These are phyloP conservation scores for Echium plantagineum DNA, from an alignment of 257 asterid genomes.

Conservation along the genomic window DNA sequence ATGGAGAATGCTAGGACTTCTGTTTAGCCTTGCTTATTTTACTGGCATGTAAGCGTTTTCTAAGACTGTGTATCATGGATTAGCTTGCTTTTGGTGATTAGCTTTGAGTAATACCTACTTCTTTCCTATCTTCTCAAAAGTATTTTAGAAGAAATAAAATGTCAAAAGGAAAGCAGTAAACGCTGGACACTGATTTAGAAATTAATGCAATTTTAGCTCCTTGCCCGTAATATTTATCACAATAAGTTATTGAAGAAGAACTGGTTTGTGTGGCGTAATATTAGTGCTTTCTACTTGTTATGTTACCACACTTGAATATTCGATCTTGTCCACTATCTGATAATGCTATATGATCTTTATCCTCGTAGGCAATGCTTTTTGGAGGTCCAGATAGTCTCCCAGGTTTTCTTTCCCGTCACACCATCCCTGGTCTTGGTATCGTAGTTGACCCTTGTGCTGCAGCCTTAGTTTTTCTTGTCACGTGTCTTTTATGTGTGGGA, in stretches of 20 bases:
- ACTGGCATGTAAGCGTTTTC: too few species aligned
- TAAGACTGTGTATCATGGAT: too few species aligned
- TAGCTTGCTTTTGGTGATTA: too few species aligned
- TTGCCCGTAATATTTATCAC: not conserved
- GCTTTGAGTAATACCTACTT: too few species aligned
- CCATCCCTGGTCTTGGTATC: slow-evolving; percentile 67
- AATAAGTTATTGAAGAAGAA: not conserved
- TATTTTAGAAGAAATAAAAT: too few species aligned
- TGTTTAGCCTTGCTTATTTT: too few species aligned
- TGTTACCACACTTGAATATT: not conserved
- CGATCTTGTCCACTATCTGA: not conserved
- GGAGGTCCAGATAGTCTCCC: slow-evolving; percentile 89
- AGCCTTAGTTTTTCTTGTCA: slow-evolving; percentile 59
- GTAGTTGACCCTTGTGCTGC: slow-evolving; percentile 94
- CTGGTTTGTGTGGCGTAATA: not conserved
- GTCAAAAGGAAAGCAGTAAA: too few species aligned
- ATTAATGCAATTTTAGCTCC: not conserved
- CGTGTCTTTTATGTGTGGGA: slow-evolving; percentile 77
- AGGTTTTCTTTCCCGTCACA: slow-evolving; percentile 62
- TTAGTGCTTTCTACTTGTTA: not conserved
- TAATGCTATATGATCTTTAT: slow-evolving; percentile 1
- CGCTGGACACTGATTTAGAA: not conserved
- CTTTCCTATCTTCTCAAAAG: too few species aligned
- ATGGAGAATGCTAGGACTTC: too few species aligned
- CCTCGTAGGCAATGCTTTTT: slow-evolving; percentile 67